Conservation (phyloP, 1,139 yeast genomes). For the Yamadazyma membranifaciens region DNA sequence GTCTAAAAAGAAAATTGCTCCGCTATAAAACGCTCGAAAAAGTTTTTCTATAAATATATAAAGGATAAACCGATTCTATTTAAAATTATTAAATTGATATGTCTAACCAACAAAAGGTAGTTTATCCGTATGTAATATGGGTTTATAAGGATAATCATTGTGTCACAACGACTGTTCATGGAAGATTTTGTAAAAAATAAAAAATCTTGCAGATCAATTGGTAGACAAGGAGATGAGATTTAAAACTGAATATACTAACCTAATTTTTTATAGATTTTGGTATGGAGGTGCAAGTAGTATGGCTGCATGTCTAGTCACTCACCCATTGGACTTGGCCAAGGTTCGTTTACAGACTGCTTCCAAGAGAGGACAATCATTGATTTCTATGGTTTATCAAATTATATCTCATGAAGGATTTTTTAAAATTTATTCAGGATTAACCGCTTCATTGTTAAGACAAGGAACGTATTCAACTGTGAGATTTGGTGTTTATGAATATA, state of each 20-base stretch:
- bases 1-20: not conserved
- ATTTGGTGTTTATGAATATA: constrained; percentile 77
- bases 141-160: not conserved
- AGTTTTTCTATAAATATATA: not conserved
- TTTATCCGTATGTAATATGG: constrained; percentile 15
- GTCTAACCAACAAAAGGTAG: constrained; percentile 11
- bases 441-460: constrained; percentile 80
- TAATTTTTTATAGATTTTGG: constrained; percentile 35
- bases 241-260: constrained; percentile 4
- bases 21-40: not conserved
- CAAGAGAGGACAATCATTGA: constrained; percentile 58
- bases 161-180: not conserved
- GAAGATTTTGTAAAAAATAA: no score
- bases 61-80: not conserved
- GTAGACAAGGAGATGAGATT: constrained; percentile 1
- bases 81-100: not conserved
- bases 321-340: constrained; percentile 82
- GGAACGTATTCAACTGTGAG: constrained; percentile 86
- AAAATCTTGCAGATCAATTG: no score
- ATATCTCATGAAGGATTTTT: constrained; percentile 62
- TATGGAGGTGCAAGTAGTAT: constrained; percentile 65
- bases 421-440: constrained; percentile 74
- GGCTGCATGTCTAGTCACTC: constrained; percentile 61
- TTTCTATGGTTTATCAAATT: constrained; percentile 60
- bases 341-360: constrained; percentile 78